Evolutionary conservation across 176 grass and related monocot species (phyloP), one percentile per base, ranked within the genome.

Genomic region (Phoenix dactylifera): DNA sequence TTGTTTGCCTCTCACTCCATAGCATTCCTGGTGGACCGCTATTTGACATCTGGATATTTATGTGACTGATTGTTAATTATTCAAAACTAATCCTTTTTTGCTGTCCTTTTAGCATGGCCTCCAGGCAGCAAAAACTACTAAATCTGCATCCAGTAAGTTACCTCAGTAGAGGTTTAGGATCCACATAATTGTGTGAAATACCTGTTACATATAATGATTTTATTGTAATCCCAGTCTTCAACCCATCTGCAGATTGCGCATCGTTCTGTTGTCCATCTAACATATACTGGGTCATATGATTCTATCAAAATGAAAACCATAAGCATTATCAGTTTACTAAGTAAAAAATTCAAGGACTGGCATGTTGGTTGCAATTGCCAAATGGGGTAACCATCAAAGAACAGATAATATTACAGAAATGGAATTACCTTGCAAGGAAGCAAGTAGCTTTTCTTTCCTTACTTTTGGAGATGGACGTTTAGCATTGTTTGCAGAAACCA

Each of bases 181-280:
- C 35, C 2, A 44, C 9, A 44, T 44, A 1, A 44, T 44, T 44
- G 35, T 14, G 35, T 44, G 35, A 14, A 44, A 44, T 82, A 97
- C 87, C 92, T 83, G 52, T 82, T 91, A 87, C 92, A 97, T 15
- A 97, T 91, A 18, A 97, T 86, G 76, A 97, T 97, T 75, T 97
- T 97, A 68, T 97, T 97, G 78, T 97, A 91, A 77, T 97, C 92
- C 92, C 92, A 97, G 49, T 97, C 92, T 76, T 97, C 92, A 60
- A 97, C 92, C 92, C 92, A 97, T 88, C 92, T 97, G 84, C 92
- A 97, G 55, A 97, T 72, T 60, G 92, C 92, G 73, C 92, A 97
- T 70, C 92, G 70, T 88, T 97, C 92, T 2, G 92, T 97, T n/a
- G 92, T 97, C 92, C 92, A 97, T 72, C 76, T 97, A 59, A 75